Percentiles rank a stretch among this genome's conserved stretches.
Conservation (phyloP, 2,329 filamentous ascomycete species). For the Fusarium xyrophilum region DNA sequence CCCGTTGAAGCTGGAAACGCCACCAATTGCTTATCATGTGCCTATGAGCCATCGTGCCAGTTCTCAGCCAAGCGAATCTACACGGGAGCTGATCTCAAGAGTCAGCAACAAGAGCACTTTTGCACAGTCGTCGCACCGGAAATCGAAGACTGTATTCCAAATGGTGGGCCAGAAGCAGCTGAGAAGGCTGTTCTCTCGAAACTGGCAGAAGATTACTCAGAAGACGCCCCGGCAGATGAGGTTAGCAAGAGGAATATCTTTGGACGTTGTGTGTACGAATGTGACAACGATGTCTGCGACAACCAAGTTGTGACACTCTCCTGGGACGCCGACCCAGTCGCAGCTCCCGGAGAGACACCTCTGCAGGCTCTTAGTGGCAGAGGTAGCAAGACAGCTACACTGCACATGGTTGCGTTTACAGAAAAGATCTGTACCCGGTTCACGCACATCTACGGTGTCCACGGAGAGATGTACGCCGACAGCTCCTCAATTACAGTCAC, state of each 20-base stretch:
- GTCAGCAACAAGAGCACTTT: neutral
- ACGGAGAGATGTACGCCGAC: neutral
- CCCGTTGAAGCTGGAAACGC: neutral
- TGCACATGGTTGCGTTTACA: neutral
- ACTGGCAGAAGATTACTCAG: neutral
- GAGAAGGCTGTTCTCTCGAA: neutral
- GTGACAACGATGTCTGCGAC: neutral
- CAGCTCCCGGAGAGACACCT: neutral
- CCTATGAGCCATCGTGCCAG: neutral
- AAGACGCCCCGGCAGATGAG: neutral
- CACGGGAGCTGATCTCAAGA: neutral
- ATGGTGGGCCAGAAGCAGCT: neutral
- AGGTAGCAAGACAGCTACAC: neutral
- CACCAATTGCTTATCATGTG: neutral
- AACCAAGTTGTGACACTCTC: neutral
- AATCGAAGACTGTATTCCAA: neutral
- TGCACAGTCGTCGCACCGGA: neutral
- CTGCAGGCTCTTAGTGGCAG: neutral
- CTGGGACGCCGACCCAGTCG: neutral
- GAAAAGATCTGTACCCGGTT: neutral
- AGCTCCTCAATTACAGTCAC: neutral
- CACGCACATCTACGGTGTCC: neutral
- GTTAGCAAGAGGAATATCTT: neutral
- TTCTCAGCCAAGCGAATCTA: neutral
- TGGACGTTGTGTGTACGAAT: neutral